Evolutionary conservation across 2,329 filamentous ascomycete species (phyloP).

Genomic region (Tolypocladium pustulatum): DNA sequence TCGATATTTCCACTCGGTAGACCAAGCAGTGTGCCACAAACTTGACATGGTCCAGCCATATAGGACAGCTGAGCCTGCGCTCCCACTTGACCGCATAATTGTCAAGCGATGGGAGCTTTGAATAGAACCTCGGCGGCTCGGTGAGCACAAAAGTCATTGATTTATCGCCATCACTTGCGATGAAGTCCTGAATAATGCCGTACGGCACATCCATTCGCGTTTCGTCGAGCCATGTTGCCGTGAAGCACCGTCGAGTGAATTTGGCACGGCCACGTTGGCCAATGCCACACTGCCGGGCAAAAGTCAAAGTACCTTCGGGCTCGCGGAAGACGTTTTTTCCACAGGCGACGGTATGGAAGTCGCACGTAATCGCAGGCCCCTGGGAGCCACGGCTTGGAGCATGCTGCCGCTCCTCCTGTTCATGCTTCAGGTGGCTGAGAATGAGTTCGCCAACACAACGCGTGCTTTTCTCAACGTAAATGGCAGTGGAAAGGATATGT

Average conservation of each 20-base stretch:
- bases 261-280: constrained; percentile 20
- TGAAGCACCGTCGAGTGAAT: constrained; percentile 32
- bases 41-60: constrained; percentile 16
- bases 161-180: constrained; percentile 23
- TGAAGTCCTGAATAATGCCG: constrained; percentile 34
- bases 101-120: constrained; percentile 3
- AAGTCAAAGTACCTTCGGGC: constrained; percentile 22
- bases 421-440: constrained; percentile 17
- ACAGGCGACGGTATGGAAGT: constrained; percentile 22
- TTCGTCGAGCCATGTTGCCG: constrained; percentile 20
- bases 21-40: constrained; percentile 32
- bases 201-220: constrained; percentile 36
- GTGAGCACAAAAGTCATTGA: constrained; percentile 39
- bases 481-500: constrained; percentile 14
- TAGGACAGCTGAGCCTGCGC: constrained; percentile 17
- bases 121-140: constrained; percentile 40
- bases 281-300: constrained; percentile 27
- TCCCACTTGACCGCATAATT: constrained; percentile 9
- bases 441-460: constrained; percentile 13
- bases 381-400: constrained; percentile 6
- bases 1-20: constrained; percentile 19
- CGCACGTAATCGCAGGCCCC: constrained; percentile 8
- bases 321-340: constrained; percentile 36
- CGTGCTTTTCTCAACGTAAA: constrained; percentile 23
- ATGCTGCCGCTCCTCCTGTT: constrained; percentile 12